A percentile compares a stretch with the other conserved stretches of the same genome.
Evolutionary conservation across 2,329 filamentous ascomycete genomes (phyloP).

Genomic region (Beauveria bassiana): DNA sequence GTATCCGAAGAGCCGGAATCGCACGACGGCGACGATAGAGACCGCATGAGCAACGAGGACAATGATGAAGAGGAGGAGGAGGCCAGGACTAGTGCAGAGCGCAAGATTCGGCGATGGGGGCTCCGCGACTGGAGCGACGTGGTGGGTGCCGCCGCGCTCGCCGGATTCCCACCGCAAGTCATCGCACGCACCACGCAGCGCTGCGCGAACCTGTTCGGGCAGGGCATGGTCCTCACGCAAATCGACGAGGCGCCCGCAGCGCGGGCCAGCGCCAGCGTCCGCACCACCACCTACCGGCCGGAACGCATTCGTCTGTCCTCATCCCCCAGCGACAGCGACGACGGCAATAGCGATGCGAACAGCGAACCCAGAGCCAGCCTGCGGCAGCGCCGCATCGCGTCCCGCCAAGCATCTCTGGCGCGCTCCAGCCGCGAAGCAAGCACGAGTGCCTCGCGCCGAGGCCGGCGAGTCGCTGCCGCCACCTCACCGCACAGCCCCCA

Average conservation of each 20-base stretch:
- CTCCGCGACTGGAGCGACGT: slow-evolving; percentile 80
- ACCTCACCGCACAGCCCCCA: slow-evolving; percentile 16
- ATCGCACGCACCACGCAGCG: slow-evolving; percentile 63
- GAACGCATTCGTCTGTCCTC: slow-evolving; percentile 19
- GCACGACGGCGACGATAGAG: slow-evolving; percentile 12
- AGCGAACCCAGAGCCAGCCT: slow-evolving; percentile 19
- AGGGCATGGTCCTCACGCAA: slow-evolving; percentile 58
- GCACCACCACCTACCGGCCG: slow-evolving; percentile 23
- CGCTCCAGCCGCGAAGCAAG: slow-evolving; percentile 17
- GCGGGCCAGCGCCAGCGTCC: slow-evolving; percentile 16
- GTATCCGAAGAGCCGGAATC: slow-evolving; percentile 11
- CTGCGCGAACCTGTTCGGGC: slow-evolving; percentile 67
- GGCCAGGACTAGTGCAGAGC: slow-evolving; percentile 16
- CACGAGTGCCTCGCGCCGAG: not conserved
- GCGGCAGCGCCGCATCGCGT: slow-evolving; percentile 22
- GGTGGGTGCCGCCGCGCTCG: slow-evolving; percentile 67
- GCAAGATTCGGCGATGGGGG: slow-evolving; percentile 28
- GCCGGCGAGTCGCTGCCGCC: not conserved
- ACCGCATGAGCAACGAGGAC: slow-evolving; percentile 15
- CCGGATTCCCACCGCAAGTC: slow-evolving; percentile 58
- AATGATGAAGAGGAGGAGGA: slow-evolving; percentile 11
- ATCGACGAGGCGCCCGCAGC: slow-evolving; percentile 32
- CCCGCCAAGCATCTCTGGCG: slow-evolving; percentile 23
- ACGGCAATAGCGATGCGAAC: slow-evolving; percentile 17
- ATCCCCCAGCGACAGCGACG: slow-evolving; percentile 20